Evolutionary conservation across 345 rosid species (phyloP).

Genomic region (Moringa oleifera): DNA sequence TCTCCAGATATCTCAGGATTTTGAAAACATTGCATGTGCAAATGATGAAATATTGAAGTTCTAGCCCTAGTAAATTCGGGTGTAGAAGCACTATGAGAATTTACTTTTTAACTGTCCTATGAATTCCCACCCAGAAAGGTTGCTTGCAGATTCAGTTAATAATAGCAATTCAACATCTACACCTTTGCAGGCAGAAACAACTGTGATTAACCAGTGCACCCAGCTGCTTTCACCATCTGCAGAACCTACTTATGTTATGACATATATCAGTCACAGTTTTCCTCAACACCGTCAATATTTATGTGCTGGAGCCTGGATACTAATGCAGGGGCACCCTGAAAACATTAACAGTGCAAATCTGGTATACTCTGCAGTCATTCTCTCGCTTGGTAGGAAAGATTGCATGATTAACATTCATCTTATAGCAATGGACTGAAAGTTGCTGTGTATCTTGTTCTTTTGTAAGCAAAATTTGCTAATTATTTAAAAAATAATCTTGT

Average conservation of each 20-base stretch:
- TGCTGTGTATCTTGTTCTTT: slow-evolving; percentile 3
- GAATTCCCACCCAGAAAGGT: neutral
- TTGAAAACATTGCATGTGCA: neutral
- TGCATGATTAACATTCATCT: slow-evolving; percentile 6
- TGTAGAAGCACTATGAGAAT: too few relatives aligned
- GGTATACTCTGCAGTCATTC: slow-evolving; percentile 37
- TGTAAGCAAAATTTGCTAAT: slow-evolving; percentile 10
- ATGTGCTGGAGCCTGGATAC: slow-evolving; percentile 95
- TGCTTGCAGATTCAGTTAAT: slow-evolving; percentile 14
- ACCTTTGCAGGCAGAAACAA: slow-evolving; percentile 64
- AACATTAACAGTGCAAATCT: slow-evolving; percentile 79
- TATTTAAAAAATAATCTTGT: slow-evolving; percentile 13
- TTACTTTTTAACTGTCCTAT: neutral
- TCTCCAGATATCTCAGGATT: neutral
- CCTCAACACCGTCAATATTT: slow-evolving; percentile 78
- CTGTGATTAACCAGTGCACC: slow-evolving; percentile 86
- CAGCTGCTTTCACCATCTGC: slow-evolving; percentile 88
- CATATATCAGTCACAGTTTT: slow-evolving; percentile 76
- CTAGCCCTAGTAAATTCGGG: neutral
- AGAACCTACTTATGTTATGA: slow-evolving; percentile 69
- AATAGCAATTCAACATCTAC: neutral
- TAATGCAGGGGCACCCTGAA: slow-evolving; percentile 93
- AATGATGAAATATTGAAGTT: neutral
- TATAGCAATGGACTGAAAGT: slow-evolving; percentile 1
- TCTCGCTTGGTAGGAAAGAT: slow-evolving; percentile 1